Conservation (phyloP, 2,329 filamentous ascomycete genomes). For the Paecilomyces sp. region DNA sequence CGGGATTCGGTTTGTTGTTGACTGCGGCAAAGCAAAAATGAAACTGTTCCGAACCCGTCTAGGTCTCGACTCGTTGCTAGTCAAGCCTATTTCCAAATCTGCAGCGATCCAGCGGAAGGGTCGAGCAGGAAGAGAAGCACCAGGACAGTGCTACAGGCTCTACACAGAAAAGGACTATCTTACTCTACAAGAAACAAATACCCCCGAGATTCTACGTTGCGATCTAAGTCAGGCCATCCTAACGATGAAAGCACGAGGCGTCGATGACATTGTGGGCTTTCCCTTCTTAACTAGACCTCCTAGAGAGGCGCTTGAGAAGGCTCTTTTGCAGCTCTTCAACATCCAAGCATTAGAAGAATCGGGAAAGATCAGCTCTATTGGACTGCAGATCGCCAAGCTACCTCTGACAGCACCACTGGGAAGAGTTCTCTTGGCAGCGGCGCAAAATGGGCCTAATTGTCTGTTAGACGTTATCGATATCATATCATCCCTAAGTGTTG, state of each 20-base stretch:
- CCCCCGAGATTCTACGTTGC: slow-evolving; percentile 84
- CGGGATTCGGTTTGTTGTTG: slow-evolving; percentile 84
- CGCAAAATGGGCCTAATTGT: slow-evolving; percentile 62
- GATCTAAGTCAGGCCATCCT: slow-evolving; percentile 80
- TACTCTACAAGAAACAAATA: slow-evolving; percentile 62
- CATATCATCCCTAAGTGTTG: slow-evolving; percentile 58
- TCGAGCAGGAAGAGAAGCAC: slow-evolving; percentile 84
- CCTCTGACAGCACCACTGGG: slow-evolving; percentile 77
- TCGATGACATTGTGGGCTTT: slow-evolving; percentile 74
- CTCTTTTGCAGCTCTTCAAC: slow-evolving; percentile 69
- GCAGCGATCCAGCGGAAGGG: slow-evolving; percentile 88
- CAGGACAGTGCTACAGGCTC: slow-evolving; percentile 81
- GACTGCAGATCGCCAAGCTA: slow-evolving; percentile 70
- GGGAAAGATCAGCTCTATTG: slow-evolving; percentile 66
- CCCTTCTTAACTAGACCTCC: slow-evolving; percentile 79
- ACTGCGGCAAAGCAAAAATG: slow-evolving; percentile 88
- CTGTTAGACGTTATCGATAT: slow-evolving; percentile 81
- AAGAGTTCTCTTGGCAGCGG: slow-evolving; percentile 74
- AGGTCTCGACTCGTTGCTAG: slow-evolving; percentile 82
- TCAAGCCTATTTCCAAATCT: slow-evolving; percentile 86
- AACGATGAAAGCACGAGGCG: slow-evolving; percentile 87
- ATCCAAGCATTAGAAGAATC: slow-evolving; percentile 68
- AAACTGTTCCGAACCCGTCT: slow-evolving; percentile 82
- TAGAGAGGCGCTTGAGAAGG: slow-evolving; percentile 70
- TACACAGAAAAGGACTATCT: slow-evolving; percentile 77